Evolutionary conservation across 2,329 filamentous ascomycete species (phyloP), one percentile per base, ranked within the genome.

Genomic region (Aspergillus floridensis): DNA sequence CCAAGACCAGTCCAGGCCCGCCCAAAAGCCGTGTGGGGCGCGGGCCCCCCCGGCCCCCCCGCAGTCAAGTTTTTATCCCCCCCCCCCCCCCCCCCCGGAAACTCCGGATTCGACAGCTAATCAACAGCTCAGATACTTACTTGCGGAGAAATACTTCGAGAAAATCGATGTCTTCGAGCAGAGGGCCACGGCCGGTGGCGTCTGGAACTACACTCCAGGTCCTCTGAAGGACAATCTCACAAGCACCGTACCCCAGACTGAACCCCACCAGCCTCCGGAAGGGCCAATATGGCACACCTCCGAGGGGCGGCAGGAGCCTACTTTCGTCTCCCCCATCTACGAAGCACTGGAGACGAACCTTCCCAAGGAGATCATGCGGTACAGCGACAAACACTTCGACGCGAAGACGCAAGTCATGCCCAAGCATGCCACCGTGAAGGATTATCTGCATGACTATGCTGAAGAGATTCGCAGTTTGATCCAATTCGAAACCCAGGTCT

Each of bases 301-400:
- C 19, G 68, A 70, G 50, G 63, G 66, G 16, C 56, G 63, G 8
- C 59, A 65, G 8, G 70, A 83, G 1, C 84, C 88, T 5, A 74
- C 86, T 2, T 96, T 93, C 69, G 81, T 91, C n/a, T 91, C 90
- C 19, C 90, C 93, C 3, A 85, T 96, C 76, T 97, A 97, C 74
- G 86, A 92, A 51, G 78, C 83, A 24, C 79, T 97, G 16, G 88
- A 96, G 69, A 92, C 93, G 22, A 98, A 98, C 73, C 92, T 97
- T 51, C 90, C 92, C 0, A 86, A 89, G 60, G 80, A 82, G 0
- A 73, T 97, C 55, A 98, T 98, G 93, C 79, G 82, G 4, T 97
- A 88, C 73, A 88, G 88, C 4, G 89, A 93, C 65, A 78, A 85
- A 6, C 72, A 82, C 0, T 95, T 95, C 68, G 82, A 85, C 0